Base-by-base conservation (phyloP, 192 early-diverging fungal genomes). In the Helicostylum pulchrum region DNA sequence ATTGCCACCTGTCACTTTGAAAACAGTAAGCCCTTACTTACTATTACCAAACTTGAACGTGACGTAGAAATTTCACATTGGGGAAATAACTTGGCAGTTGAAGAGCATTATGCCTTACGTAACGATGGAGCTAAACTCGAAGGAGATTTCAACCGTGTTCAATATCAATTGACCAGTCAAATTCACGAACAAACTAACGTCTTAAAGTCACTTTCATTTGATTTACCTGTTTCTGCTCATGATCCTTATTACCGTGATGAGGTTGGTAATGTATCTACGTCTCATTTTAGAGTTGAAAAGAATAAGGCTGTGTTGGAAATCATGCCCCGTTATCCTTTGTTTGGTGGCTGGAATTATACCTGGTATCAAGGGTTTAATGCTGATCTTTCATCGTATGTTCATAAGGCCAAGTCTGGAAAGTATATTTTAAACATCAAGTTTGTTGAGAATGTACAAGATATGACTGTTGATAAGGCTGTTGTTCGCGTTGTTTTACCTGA, bases 191-290 rank as follows among this genome's bases (percentile, higher is more conserved):
- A 71, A 21, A 83, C 77, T 44, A 84, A 83, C 70, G 80, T 77
- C 44, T 70, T 86, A 56, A 79, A 77, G 49, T 74, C 62, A 61
- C 75, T 81, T 44, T 77, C 59, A 47, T 80, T 87, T 61, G 68
- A 64, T 36, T 78, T 98, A 12, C 96, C 96, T 3, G 79, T 78
- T 0, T 73, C 79, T 2, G 92, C 90, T 7, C 57, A 78, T 11
- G 79, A 94, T 42, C 82, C 92, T 50, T 97, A 93, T 73, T 95
- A 85, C 67, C 81, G 88, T 36, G 94, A 96, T 71, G 88, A 90
- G 53, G 92, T 98, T 64, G 97, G 97, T 30, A 99, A 99, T 73
- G 92, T 99, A 56, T 96, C 94, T 8, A 99, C 97, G 11, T 95
- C 96, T 12, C 55, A 80, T 26, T 66, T 88, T 55, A 68, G 75